Base-by-base conservation (phyloP, 306 rosid species). In the Trichosanthes cucumerina region DNA sequence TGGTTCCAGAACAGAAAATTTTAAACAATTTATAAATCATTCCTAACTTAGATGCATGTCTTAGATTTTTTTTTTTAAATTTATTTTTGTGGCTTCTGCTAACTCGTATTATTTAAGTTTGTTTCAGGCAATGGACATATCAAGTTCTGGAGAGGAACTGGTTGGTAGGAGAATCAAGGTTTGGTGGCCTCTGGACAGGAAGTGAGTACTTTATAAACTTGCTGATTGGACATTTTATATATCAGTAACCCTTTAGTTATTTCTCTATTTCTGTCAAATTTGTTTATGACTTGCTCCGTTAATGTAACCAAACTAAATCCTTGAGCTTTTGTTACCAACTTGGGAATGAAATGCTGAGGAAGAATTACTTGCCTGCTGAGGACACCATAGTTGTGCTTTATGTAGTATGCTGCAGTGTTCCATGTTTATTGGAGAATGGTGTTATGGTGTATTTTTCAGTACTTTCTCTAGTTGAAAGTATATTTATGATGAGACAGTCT, bases 141-240 rank as follows among this genome's bases (percentile, higher is more conserved):
- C 13, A 18, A 79, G 81, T 18, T 66, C 33, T 43, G 86, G 77
- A 56, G 84, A 84, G 53, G 56, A 46, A 63, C 77, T 90, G 84
- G 85, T 92, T 86, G 94, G 96, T 66, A 59, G 78, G 8, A 85
- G 80, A 63, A 85, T 94, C 78, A 90, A 77, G 77, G 91, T 94
- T 60, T 94, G 92, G 96, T 94, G 98, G 97, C 98, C 98, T 15
- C 24, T 68, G 73, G 98, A 94, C 80, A 86, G 77, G 77, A 68
- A 0, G 98, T 93, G 83, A 89, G 97, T 87, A 68, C 65, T 76
- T 83, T 77, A 54, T 5, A 49, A 56, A 79, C 58, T 41, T 65
- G 21, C 81, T 70, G 65, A 76, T 85, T 10, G 18, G n/a, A 53
- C 49, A 18, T 33, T 75, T 75, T 21, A 19, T 53, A 18, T 18